A percentile compares a stretch with the other conserved stretches of the same genome.
Evolutionary conservation across 2,329 filamentous ascomycete species (phyloP).

Genomic region (Tolypocladium sp.): DNA sequence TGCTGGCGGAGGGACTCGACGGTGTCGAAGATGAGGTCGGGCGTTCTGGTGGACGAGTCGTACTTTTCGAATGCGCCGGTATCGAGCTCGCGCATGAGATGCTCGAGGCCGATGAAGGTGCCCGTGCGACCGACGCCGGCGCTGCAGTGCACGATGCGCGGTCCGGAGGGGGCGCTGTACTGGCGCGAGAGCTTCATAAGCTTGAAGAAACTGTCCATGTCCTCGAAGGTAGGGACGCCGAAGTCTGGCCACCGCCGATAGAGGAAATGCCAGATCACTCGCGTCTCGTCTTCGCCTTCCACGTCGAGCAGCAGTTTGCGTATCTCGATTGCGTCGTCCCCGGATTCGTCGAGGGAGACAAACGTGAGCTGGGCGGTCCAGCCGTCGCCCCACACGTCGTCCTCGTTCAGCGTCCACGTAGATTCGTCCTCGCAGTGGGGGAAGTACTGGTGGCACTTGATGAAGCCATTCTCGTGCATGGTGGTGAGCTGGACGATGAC

Average conservation of each 20-base stretch:
- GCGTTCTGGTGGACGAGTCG: conserved; percentile 19
- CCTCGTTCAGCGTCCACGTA: conserved; percentile 50
- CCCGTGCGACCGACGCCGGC: conserved; percentile 91
- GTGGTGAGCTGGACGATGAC: conserved; percentile 95
- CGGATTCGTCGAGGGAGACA: conserved; percentile 48
- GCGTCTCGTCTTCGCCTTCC: conserved; percentile 34
- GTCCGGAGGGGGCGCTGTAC: conserved; percentile 43
- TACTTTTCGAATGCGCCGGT: conserved; percentile 55
- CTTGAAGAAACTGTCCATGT: conserved; percentile 58
- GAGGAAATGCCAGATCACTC: conserved; percentile 71
- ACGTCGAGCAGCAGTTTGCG: conserved; percentile 60
- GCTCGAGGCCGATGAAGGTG: conserved; percentile 94
- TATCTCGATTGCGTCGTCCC: conserved; percentile 56
- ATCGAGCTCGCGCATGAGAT: conserved; percentile 74
- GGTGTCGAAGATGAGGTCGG: conserved; percentile 66
- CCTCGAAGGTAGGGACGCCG: conserved; percentile 62
- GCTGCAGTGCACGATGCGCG: conserved; percentile 78
- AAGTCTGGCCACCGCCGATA: conserved; percentile 90
- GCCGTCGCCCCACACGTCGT: conserved; percentile 55
- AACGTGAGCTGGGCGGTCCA: conserved; percentile 63
- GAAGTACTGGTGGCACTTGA: conserved; percentile 90
- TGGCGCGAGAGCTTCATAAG: conserved; percentile 59
- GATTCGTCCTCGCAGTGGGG: conserved; percentile 48
- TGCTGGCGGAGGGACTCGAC: conserved; percentile 79
- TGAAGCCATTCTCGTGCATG: conserved; percentile 64